These are phyloP conservation scores for Rubia balearica DNA, from an alignment of 305 asterid genomes.

Conservation along the genomic window DNA sequence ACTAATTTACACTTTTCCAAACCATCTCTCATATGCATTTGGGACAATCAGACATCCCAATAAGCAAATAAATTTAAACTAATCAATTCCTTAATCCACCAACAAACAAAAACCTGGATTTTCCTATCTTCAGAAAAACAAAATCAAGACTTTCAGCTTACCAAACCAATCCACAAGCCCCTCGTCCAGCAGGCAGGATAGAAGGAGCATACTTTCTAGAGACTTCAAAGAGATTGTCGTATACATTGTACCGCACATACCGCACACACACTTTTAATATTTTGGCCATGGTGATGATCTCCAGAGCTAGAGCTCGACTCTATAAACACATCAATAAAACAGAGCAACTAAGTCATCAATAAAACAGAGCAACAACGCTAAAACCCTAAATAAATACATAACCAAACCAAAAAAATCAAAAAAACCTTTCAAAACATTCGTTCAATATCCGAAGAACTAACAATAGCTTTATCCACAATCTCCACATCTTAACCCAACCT, in stretches of 20 bases:
- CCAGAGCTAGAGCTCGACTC: conserved; percentile 30
- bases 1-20: background rate
- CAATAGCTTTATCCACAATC: too few relatives aligned
- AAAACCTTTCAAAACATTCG: too few relatives aligned
- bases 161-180: conserved; percentile 43
- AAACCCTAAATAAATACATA: too few relatives aligned
- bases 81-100: background rate
- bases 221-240: conserved; percentile 39
- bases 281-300: conserved; percentile 29
- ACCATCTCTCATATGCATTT: background rate
- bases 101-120: conserved; percentile 4
- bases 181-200: conserved; percentile 40
- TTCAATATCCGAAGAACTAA: too few relatives aligned
- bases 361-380: too few relatives aligned
- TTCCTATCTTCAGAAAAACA: background rate
- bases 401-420: too few relatives aligned
- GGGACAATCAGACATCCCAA: background rate
- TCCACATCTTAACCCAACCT: too few relatives aligned
- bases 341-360: too few relatives aligned
- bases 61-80: background rate
- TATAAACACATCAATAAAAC: conserved; percentile 25
- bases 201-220: conserved; percentile 39
- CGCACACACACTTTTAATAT: conserved; percentile 31
- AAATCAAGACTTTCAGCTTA: conserved; percentile 13
- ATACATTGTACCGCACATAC: conserved; percentile 40